Evolutionary conservation across 2,329 filamentous ascomycete species (phyloP), one percentile per base, ranked within the genome.

Genomic region (Huntiella abstrusa): DNA sequence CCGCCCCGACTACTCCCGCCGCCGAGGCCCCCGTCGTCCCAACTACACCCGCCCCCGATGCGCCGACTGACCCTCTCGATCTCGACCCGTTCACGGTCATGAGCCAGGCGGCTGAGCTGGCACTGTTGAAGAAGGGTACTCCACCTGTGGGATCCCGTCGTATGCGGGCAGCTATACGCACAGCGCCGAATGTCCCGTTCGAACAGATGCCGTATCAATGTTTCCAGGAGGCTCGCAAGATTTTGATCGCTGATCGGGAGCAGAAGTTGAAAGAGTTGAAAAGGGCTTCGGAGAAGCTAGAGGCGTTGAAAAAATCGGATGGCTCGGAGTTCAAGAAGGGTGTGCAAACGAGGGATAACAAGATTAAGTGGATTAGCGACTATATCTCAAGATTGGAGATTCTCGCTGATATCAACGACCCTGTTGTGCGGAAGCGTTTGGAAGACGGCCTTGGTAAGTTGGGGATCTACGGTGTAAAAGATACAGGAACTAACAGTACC

Each of bases 201-300:
- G 85, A 94, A 66, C 82, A 88, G 59, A 68, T 98, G 54, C 91
- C 91, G 13, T 98, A 92, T 65, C 88, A 96, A 70, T 91, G 84
- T 63, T 98, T 96, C 67, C 91, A 98, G 64, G 87, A 95, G 65
- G 91, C 91, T 36, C 76, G 87, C 52, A 83, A 85, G 59, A 64
- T 96, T 42, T 67, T 98, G 47, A 70, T 77, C 45, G 75, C 74
- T 46, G 91, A 98, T 60, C 75, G 88, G 36, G 68, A 77, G 53
- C 74, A 88, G 63, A 96, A 94, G 66, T 56, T 96, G 43, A 65
- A 70, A 51, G 68, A 78, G 56, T 88, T 98, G 49, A 65, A 73
- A 43, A 68, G 62, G 22, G 76, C 84, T 61, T 64, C 77, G 43
- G 69, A 69, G 50, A 76, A 79, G 60, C 81, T 98, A 57, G 71